Percentiles rank a stretch among this genome's conserved stretches.
These are phyloP conservation scores for Biscogniauxia marginata DNA, from an alignment of 2,329 filamentous ascomycete genomes.

Conservation along the genomic window DNA sequence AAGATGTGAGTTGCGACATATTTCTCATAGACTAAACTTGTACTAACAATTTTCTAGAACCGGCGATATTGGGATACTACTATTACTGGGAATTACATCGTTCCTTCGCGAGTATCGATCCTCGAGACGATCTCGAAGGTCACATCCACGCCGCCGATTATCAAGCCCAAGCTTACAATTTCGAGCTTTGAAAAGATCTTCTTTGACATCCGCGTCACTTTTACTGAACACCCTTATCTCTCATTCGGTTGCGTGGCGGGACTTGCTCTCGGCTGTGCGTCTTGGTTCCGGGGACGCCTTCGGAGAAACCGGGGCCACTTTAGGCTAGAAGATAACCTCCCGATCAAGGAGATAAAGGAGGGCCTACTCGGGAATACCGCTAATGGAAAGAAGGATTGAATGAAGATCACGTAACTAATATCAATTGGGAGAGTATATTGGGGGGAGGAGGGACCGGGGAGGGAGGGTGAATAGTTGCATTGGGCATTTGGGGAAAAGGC, in stretches of 20 bases:
- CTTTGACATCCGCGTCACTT: constrained; percentile 60
- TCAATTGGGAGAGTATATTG: neutral
- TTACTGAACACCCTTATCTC: constrained; percentile 59
- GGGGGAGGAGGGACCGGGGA: neutral
- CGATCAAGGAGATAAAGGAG: constrained; percentile 58
- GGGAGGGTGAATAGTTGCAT: neutral
- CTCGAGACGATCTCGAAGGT: constrained; percentile 80
- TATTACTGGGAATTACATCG: constrained; percentile 83
- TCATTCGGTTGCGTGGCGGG: constrained; percentile 57
- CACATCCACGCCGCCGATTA: constrained; percentile 65
- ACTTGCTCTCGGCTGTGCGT: constrained; percentile 50
- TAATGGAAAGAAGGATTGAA: constrained; percentile 53
- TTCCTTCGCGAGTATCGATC: constrained; percentile 85
- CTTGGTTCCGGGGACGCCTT: constrained; percentile 55
- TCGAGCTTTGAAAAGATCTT: constrained; percentile 70
- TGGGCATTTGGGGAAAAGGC: neutral
- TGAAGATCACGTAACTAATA: neutral
- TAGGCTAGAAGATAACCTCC: constrained; percentile 56
- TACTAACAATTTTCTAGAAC: constrained; percentile 58
- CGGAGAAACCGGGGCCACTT: constrained; percentile 59
- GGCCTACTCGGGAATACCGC: constrained; percentile 57
- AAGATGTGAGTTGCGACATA: constrained; percentile 69
- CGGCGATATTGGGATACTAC: constrained; percentile 94
- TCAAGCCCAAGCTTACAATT: constrained; percentile 76
- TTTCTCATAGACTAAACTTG: constrained; percentile 3